Percentiles rank a stretch among this genome's conserved stretches.
Evolutionary conservation across 2,329 filamentous ascomycete species (phyloP).

Genomic region (Aspergillus spinulosporus): DNA sequence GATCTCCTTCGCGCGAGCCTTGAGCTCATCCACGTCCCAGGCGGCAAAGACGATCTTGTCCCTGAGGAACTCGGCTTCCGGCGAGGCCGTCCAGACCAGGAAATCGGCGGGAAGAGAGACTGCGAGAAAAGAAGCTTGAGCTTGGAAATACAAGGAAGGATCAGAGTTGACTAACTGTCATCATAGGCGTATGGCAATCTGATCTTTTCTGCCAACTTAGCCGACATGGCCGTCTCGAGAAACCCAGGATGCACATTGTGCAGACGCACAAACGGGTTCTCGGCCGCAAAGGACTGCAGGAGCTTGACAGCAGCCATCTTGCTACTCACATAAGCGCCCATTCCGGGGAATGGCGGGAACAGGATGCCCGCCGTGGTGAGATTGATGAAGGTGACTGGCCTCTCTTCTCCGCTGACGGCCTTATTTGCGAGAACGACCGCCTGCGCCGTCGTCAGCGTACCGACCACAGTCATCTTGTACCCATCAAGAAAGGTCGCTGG

Average conservation of each 20-base stretch:
- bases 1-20: neutral
- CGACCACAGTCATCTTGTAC: neutral
- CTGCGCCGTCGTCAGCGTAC: neutral
- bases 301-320: conserved; percentile 2
- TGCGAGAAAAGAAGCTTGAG: neutral
- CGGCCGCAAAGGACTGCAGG: neutral
- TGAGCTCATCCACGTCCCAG: conserved; percentile 1
- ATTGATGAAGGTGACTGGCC: neutral
- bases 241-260: neutral
- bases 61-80: neutral
- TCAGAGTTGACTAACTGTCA: neutral
- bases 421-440: neutral
- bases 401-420: neutral
- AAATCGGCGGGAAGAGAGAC: neutral
- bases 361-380: neutral
- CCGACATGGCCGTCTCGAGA: neutral
- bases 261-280: neutral
- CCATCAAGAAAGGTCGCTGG: neutral
- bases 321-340: conserved; percentile 1
- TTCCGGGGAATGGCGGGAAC: neutral
- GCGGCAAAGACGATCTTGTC: neutral
- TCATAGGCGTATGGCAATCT: neutral
- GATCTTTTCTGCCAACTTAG: neutral
- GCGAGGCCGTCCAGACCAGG: neutral
- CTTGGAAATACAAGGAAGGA: neutral